Evolutionary conservation across 1,139 yeast genomes (phyloP), one percentile per base, ranked within the genome.

Genomic region (Sugiyamaella neomexicana): DNA sequence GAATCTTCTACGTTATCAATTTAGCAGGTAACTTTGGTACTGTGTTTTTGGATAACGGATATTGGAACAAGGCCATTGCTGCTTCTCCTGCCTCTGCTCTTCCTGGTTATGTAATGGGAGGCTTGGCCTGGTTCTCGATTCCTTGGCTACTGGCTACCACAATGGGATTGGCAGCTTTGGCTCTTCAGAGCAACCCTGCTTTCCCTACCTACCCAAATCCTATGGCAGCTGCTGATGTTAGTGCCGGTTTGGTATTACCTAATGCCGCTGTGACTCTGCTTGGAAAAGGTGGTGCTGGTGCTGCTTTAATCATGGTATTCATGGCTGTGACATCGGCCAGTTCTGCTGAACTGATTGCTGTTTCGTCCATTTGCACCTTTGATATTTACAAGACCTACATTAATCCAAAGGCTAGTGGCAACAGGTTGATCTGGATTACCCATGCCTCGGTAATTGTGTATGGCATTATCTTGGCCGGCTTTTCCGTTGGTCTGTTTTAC

Each of bases 71-170:
- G 72, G 96, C 96, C 5, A 86, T 89, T 69, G 91, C 95, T 46
- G 87, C 96, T 10, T 78, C 84, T 59, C 95, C 96, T 15, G 86
- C 82, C 2, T 84, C 95, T 38, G 89, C 95, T 31, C 76, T 89
- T 64, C 93, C 95, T n/a, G 97, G 96, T 15, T 89, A 90, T 69
- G 83, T 89, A 34, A 72, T 88, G 61, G 97, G 97, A 55, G 96
- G 96, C n/a, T 69, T 89, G 52, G 85, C 93, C 0, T 90, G 97
- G 97, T 86, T 88, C 68, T 93, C 95, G 8, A 84, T 89, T 60
- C 97, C 97, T 38, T 85, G 85, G 75, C 78, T 87, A 54, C 79
- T 83, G 46, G 86, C 96, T 15, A 85, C 95, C 7, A 86, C 95
- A 10, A 77, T 89, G 85, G 97, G 97, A 10, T 75, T 89, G 37